These are phyloP conservation scores for Oldenlandia corymbosa DNA, from an alignment of 257 asterid genomes.

Conservation along the genomic window DNA sequence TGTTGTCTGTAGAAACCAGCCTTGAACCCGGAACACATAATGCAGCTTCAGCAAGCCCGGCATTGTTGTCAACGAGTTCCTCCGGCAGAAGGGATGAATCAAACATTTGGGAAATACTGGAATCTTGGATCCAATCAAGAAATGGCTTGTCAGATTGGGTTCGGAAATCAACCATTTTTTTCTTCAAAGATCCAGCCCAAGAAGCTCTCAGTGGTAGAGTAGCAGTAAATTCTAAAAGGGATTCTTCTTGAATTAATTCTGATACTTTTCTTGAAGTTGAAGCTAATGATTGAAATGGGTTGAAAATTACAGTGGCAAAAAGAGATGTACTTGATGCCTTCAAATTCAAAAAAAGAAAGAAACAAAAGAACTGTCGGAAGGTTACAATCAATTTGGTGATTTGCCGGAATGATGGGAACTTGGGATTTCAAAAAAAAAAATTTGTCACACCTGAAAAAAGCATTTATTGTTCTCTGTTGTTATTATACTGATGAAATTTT, in stretches of 20 bases:
- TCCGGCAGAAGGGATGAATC: conserved; percentile 3
- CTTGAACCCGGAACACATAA: conserved; percentile 15
- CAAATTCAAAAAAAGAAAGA: conserved; percentile 11
- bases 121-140: conserved; percentile 11
- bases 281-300: not conserved
- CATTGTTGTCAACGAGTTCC: not conserved
- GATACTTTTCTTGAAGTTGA: not conserved
- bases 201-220: not conserved
- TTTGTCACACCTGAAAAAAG: too few relatives aligned
- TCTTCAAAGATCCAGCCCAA: not conserved
- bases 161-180: conserved; percentile 5
- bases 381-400: conserved; percentile 6
- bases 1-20: conserved; percentile 8
- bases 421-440: too few relatives aligned
- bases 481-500: too few relatives aligned
- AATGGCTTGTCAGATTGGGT: not conserved
- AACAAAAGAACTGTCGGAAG: not conserved
- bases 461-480: too few relatives aligned
- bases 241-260: not conserved
- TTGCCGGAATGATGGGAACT: not conserved
- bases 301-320: not conserved
- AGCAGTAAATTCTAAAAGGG: not conserved
- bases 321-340: not conserved
- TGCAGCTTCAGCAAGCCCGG: not conserved
- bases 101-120: not conserved